Percentiles rank a stretch among this genome's conserved stretches.
Conservation (phyloP, 805 yeast genomes). For the Ascoidea asiatica region DNA sequence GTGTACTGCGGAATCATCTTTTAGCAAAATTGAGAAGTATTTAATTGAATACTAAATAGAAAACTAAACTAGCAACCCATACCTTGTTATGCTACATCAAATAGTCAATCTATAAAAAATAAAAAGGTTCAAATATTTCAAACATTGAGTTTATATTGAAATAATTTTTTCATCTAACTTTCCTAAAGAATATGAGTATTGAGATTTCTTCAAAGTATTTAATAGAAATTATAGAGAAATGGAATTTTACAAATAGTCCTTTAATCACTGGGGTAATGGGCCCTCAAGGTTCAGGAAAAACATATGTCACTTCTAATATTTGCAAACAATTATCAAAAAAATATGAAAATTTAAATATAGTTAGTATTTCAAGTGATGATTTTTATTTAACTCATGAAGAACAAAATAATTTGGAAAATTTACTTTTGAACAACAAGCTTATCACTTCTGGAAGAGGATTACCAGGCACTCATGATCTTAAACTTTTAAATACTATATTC, state of each 20-base stretch:
- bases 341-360: conserved; percentile 24
- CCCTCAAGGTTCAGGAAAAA: conserved; percentile 75
- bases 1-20: no score
- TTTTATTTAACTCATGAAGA: conserved; percentile 57
- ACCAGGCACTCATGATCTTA: conserved; percentile 87
- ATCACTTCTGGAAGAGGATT: conserved; percentile 65
- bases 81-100: no score
- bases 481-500: conserved; percentile 23
- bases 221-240: conserved; percentile 15
- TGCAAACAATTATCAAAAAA: conserved; percentile 17
- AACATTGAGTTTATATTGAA: no score
- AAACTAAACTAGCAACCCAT: no score
- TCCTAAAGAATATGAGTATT: no score
- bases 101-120: no score
- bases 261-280: conserved; percentile 48
- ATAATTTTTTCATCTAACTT: no score
- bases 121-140: no score
- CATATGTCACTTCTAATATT: conserved; percentile 36
- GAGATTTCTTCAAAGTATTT: conserved; percentile 17
- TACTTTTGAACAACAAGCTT: conserved; percentile 34
- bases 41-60: no score
- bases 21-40: no score
- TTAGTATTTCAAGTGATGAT: conserved; percentile 72
- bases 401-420: conserved; percentile 32
- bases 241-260: conserved; percentile 22